phyloP scores from a whole-genome alignment of 371 early-diverging fungal species.

The Mucor mucedo region DNA sequence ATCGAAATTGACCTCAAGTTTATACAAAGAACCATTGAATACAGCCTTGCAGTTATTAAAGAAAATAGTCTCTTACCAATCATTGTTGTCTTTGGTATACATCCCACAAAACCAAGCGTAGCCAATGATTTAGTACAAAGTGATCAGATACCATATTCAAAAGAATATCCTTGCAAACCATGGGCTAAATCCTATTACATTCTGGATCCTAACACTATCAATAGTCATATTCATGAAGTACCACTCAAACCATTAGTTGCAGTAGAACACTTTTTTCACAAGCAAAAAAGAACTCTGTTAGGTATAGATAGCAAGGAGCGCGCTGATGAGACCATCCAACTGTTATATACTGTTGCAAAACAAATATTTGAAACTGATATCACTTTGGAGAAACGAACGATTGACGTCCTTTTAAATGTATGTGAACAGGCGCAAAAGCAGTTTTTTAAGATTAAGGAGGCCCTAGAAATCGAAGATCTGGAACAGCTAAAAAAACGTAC shows the following conservation, averaged over 20 bases:
- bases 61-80: slow-evolving; percentile 11
- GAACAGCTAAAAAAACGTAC: slow-evolving; percentile 15
- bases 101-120: slow-evolving; percentile 21
- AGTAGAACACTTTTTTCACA: slow-evolving; percentile 17
- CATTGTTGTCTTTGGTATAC: slow-evolving; percentile 21
- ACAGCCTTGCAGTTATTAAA: slow-evolving; percentile 4
- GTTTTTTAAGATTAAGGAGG: slow-evolving; percentile 15
- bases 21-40: too few species aligned
- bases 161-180: slow-evolving; percentile 22
- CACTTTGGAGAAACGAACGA: slow-evolving; percentile 21
- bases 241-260: slow-evolving; percentile 25
- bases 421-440: slow-evolving; percentile 22
- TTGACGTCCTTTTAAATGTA: slow-evolving; percentile 19
- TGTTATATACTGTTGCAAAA: slow-evolving; percentile 15
- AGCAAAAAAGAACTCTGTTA: slow-evolving; percentile 25
- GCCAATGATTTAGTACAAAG: slow-evolving; percentile 22
- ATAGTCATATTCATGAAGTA: slow-evolving; percentile 18
- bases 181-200: slow-evolving; percentile 28
- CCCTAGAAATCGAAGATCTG: slow-evolving; percentile 15
- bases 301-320: slow-evolving; percentile 20
- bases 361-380: slow-evolving; percentile 19
- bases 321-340: slow-evolving; percentile 21
- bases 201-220: slow-evolving; percentile 54
- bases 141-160: slow-evolving; percentile 18
- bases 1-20: slow-evolving; percentile 5